Evolutionary conservation across 208 protist species (phyloP), one percentile per base, ranked within the genome.

Genomic region (Trypanosoma cruzi): DNA sequence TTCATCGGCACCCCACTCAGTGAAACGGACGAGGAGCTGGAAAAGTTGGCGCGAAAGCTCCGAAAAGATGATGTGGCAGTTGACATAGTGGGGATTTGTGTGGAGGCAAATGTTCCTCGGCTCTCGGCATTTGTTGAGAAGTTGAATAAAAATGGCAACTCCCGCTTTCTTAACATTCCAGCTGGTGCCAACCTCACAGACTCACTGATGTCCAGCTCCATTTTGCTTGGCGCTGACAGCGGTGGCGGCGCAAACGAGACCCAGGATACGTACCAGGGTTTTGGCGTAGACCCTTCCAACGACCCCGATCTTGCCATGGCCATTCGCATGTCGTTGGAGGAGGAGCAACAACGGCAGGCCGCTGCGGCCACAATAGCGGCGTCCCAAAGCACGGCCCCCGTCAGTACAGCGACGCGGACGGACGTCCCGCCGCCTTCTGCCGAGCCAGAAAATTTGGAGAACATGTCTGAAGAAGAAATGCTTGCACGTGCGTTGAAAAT

Each of bases 21-120:
- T 56, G 96, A 98, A 75, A 90, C 75, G 1, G 76, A 88, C 42
- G 88, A 89, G 58, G 87, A 96, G 64, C 76, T 99, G 20, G 93
- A 93, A 32, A 84, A 83, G 72, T 85, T 99, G 42, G 99, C 93
- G 14, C 96, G 96, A 68, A 93, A 94, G 70, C 88, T 99, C 28
- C 97, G 98, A 54, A 99, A 99, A 81, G 97, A 99, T 72, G 95
- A 98, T 71, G 91, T 99, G 26, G 89, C 97, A 10, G 95, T 99
- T 4, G 98, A 99, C 71, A 83, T 99, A 32, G 88, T 99, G 7
- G 91, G 84, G 58, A 99, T 99, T 83, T 98, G 98, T 58, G 84
- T 93, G 22, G 85, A 97, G 29, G 75, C 79, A 36, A 99, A 99
- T 73, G 71, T 84, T 40, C 76, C 85, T 31, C 93, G 98, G 61